Evolutionary conservation across 202 grass and related monocot genomes (phyloP), one percentile per base, ranked within the genome.

Genomic region (Panicum virgatum): DNA sequence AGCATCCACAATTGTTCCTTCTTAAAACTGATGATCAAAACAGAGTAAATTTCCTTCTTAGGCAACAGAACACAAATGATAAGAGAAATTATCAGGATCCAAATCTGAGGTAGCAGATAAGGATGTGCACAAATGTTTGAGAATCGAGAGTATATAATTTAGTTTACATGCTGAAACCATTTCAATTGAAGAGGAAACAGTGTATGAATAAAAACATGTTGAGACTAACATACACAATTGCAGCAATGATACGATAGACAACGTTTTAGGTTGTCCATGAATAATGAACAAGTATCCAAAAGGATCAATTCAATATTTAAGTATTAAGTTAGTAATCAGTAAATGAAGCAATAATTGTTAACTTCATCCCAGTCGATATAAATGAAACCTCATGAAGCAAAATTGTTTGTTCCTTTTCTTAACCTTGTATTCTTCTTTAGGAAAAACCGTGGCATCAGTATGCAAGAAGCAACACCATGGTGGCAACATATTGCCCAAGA

Each of bases 1-100:
- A 92, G 83, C 95, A 97, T 97, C 84, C 86, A 93, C 83, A 78
- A 62, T 23, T 54, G 46, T 32, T 32, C 16, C 23, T 79, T 23
- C 50, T 73, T 67, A 27, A 27, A 80, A 38, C 82, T 85, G 82
- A 32, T 57, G 2, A 69, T 56, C 37, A 42, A 75, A 80, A 82
- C 20, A 50, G 32, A 72, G 18, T 58, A 15, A 81, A 22, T 66
- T 37, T 22, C 12, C 15, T 45, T 36, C 36, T 72, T 38, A 25
- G 50, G 9, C 13, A 66, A 9, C 0, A 73, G 18, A 64, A 45
- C 14, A 86, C 1, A 73, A 8, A 43, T 53, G 2, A 68, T 40
- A 19, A 40, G 34, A 51, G 34, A 26, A 58, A 34, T 68, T 51
- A 57, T 69, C 26, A 59, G 9, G 53, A 57, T n/a, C 4, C 1